These are phyloP conservation scores for Adiantum capillusveneris DNA, from an alignment of 75 land plant species.

Conservation along the genomic window DNA sequence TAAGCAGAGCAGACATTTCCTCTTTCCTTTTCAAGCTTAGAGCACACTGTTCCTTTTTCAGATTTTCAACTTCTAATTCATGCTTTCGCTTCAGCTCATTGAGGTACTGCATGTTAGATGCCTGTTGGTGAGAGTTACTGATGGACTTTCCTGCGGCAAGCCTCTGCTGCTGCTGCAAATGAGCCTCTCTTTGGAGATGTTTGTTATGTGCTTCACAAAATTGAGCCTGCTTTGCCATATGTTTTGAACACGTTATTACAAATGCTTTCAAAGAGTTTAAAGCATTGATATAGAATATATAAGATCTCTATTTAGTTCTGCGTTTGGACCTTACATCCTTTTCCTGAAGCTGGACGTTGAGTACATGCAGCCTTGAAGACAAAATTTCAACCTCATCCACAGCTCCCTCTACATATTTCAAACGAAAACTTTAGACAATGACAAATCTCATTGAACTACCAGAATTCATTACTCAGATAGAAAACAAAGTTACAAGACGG, in stretches of 20 bases:
- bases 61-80: constrained; percentile 23
- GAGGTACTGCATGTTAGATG: not conserved
- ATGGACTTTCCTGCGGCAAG: not conserved
- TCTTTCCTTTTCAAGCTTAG: constrained; percentile 24
- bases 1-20: constrained; percentile 51
- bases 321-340: constrained; percentile 21
- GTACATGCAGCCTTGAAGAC: constrained; percentile 12
- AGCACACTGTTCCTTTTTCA: constrained; percentile 26
- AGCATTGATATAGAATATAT: not conserved
- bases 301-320: too few relatives aligned
- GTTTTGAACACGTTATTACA: too few relatives aligned
- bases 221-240: too few relatives aligned
- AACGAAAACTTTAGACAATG: too few relatives aligned
- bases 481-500: too few relatives aligned
- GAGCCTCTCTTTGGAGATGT: not conserved
- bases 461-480: too few relatives aligned
- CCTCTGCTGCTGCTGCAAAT: not conserved
- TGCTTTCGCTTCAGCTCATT: constrained; percentile 3
- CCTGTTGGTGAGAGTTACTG: not conserved
- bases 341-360: constrained; percentile 10
- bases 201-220: not conserved
- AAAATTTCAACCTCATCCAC: constrained; percentile 29
- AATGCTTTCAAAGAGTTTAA: too few relatives aligned
- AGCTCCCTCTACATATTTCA: constrained; percentile 15
- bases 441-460: too few relatives aligned